phyloP scores from a whole-genome alignment of 805 yeast genomes.

The Wickerhamomyces chambardii region DNA sequence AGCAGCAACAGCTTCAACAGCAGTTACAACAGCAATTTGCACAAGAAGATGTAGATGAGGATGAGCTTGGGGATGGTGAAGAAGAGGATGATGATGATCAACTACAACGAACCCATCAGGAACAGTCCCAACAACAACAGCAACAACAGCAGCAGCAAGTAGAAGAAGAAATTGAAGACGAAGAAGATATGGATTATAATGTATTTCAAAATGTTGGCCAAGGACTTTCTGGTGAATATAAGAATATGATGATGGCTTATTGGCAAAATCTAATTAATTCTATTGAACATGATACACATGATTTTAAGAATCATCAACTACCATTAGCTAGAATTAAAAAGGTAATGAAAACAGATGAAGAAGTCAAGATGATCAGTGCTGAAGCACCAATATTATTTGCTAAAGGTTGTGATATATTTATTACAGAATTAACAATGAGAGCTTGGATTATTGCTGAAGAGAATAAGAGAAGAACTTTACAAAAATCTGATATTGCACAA shows the following conservation, averaged over 20 bases:
- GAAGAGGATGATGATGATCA: too few species aligned
- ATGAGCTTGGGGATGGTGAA: conserved; percentile 1
- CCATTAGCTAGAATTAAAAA: conserved; percentile 96
- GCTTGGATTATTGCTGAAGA: conserved; percentile 99
- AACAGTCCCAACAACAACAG: conserved; percentile 2
- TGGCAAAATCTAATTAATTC: conserved; percentile 96
- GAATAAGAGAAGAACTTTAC: conserved; percentile 88
- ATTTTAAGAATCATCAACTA: conserved; percentile 87
- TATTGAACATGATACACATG: conserved; percentile 80
- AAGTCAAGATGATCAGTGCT: conserved; percentile 94
- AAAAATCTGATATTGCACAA: conserved; percentile 89
- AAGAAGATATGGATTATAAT: conserved; percentile 38
- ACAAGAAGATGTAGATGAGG: neutral
- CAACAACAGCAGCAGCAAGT: conserved; percentile 6
- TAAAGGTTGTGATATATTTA: conserved; percentile 95
- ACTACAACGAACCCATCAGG: conserved; percentile 1
- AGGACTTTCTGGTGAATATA: conserved; percentile 74
- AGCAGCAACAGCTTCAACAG: conserved; percentile 3
- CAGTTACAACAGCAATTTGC: conserved; percentile 1
- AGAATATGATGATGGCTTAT: conserved; percentile 87
- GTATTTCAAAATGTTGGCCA: conserved; percentile 89
- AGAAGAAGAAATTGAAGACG: conserved; percentile 24
- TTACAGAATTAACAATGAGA: conserved; percentile 95
- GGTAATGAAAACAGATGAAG: conserved; percentile 97
- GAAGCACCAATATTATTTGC: conserved; percentile 98